Evolutionary conservation across 2,329 filamentous ascomycete species (phyloP).

Genomic region (Fusarium sp.): DNA sequence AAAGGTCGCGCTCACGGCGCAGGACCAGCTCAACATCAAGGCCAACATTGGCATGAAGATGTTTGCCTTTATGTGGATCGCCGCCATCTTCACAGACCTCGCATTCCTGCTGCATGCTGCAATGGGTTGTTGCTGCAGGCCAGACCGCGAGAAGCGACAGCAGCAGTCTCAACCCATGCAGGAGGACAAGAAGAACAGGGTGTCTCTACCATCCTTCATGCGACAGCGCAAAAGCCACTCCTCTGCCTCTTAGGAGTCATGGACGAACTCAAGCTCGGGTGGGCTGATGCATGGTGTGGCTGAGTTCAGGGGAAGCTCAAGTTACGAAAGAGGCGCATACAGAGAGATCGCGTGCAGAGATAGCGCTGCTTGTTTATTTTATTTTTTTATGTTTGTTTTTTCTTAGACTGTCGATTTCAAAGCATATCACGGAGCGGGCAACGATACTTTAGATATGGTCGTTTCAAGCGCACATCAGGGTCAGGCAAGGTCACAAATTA

Average conservation of each 20-base stretch:
- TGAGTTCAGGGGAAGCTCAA: not conserved
- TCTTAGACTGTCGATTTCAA: conserved; percentile 19
- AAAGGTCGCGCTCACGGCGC: conserved; percentile 76
- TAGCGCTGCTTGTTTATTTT: not conserved
- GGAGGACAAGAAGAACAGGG: conserved; percentile 37
- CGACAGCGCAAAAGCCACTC: conserved; percentile 44
- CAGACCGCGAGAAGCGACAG: conserved; percentile 35
- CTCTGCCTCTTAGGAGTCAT: conserved; percentile 19
- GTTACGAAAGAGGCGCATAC: not conserved
- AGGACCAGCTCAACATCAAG: conserved; percentile 79
- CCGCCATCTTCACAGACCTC: conserved; percentile 71
- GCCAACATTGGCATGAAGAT: conserved; percentile 77
- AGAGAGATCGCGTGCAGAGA: not conserved
- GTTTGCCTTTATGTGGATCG: conserved; percentile 92
- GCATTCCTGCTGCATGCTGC: conserved; percentile 79
- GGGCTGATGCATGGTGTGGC: no score
- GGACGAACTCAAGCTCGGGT: not conserved
- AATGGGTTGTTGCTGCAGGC: conserved; percentile 79
- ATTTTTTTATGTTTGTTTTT: not conserved
- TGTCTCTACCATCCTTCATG: conserved; percentile 46
- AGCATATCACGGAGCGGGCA: conserved; percentile 18
- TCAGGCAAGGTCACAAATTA: not conserved
- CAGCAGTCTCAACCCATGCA: conserved; percentile 23
- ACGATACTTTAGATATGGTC: conserved; percentile 8
- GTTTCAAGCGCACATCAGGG: conserved; percentile 1